A percentile compares a stretch with the other conserved stretches of the same genome.
Evolutionary conservation across 768 basidiomycete genomes (phyloP).

Genomic region (Kwoniella sp.): DNA sequence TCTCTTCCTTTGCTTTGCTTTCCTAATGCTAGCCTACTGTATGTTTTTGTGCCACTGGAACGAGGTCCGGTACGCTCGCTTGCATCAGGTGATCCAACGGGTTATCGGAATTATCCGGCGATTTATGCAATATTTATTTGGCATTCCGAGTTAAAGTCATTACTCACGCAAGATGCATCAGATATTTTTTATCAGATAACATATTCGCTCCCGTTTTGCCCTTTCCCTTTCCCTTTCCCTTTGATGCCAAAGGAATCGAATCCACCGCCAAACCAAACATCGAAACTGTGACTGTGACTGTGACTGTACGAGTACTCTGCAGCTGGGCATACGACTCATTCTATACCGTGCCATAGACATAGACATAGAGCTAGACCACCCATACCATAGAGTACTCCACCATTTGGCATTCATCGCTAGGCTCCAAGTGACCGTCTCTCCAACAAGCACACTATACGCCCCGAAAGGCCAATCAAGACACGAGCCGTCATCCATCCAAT

Average conservation of each 20-base stretch:
- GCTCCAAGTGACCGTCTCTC: no score
- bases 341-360: no score
- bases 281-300: background rate
- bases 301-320: background rate
- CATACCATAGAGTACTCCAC: no score
- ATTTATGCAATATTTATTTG: background rate
- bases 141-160: background rate
- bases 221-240: no score
- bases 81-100: background rate
- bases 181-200: background rate
- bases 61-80: background rate
- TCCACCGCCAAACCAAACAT: background rate
- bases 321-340: background rate
- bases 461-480: no score
- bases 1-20: no score
- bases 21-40: background rate
- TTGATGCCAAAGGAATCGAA: background rate
- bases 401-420: no score
- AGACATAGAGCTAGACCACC: no score
- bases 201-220: background rate
- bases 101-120: constrained; percentile 2
- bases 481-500: no score
- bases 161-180: background rate
- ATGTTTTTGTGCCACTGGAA: background rate
- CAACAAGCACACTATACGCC: no score